Percentiles rank a stretch among this genome's conserved stretches.
phyloP scores from a whole-genome alignment of 192 early-diverging fungal genomes.

The Linnemannia elongata region DNA sequence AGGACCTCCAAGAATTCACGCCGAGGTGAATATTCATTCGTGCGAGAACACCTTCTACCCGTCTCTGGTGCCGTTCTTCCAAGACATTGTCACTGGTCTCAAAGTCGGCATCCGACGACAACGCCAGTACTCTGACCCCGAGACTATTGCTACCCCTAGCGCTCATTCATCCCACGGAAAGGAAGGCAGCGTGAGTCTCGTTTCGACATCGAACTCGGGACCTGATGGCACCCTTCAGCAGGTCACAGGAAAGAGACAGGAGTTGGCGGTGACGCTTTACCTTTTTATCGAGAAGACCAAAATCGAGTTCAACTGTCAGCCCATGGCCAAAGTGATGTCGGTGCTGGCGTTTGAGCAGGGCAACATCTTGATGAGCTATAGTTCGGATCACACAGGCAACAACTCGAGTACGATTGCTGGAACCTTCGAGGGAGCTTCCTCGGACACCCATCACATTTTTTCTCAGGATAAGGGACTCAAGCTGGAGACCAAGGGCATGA shows the following conservation, averaged over 20 bases:
- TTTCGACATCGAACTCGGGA: slow-evolving; percentile 39
- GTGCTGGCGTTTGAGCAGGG: slow-evolving; percentile 78
- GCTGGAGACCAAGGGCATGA: slow-evolving; percentile 71
- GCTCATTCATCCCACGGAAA: slow-evolving; percentile 11
- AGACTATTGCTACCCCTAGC: not conserved
- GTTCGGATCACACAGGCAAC: slow-evolving; percentile 49
- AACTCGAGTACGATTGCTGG: slow-evolving; percentile 68
- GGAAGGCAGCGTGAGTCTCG: not conserved
- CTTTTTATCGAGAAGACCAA: slow-evolving; percentile 75
- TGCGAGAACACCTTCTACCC: slow-evolving; percentile 82
- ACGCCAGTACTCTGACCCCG: slow-evolving; percentile 31
- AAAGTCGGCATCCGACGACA: slow-evolving; percentile 69
- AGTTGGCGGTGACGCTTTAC: slow-evolving; percentile 64
- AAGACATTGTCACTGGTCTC: slow-evolving; percentile 74
- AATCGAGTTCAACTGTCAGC: slow-evolving; percentile 80
- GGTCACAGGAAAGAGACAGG: slow-evolving; percentile 51
- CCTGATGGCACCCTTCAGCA: slow-evolving; percentile 32
- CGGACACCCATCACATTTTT: slow-evolving; percentile 76
- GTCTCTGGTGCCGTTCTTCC: slow-evolving; percentile 76
- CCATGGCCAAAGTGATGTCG: slow-evolving; percentile 79
- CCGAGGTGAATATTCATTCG: slow-evolving; percentile 74
- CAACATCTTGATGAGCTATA: slow-evolving; percentile 70
- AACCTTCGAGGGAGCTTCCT: slow-evolving; percentile 70
- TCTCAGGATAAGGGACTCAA: slow-evolving; percentile 76
- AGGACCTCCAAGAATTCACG: slow-evolving; percentile 61